Evolutionary conservation across 2,329 filamentous ascomycete species (phyloP), one percentile per base, ranked within the genome.

Genomic region (Paraphoma sp.): DNA sequence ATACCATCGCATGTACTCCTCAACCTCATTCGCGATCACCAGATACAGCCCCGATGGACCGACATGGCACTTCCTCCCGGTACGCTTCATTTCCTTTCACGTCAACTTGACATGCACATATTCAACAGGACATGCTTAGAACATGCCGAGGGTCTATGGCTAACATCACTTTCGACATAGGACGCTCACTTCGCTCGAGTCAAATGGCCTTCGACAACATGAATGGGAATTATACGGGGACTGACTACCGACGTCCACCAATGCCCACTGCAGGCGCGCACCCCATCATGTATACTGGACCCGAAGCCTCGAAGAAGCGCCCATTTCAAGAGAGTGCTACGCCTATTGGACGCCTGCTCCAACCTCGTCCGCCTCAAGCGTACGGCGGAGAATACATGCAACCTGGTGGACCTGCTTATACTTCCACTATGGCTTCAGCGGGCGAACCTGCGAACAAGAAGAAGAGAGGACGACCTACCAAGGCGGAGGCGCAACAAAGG

Each of bases 11-110:
- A 76, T 59, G 70, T 75, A 44, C 72, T 83, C 53, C 75, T 80
- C 60, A 70, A 77, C 53, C 70, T 81, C 60, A 76, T 84, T 60
- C 73, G 75, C 58, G 77, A 80, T 50, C 64, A 70, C 55, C 75
- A 77, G 60, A 72, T 81, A 59, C 74, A 76, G 62, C 81, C 81
- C 53, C 74, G 74, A 64, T 84, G 82, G 82, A 76, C 77, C 51
- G 77, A 83, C 52, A 80, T 81, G 61, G 73, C 80, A 41, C 71
- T 84, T 56, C 83, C 83, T 60, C 73, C 73, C 67, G 82, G 83
- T 84, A 75, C 64, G 79, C 69, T 46, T 42, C 45, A 47, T 46
- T 51, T 29, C 16, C 43, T 29, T 56, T 42, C 18, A 23, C 23
- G 23, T 23, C 23, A 23, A 23, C 23, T 5, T 3, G 23, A 23